Conservation (phyloP, 495 filamentous ascomycete species). For the Lophiostoma macrostomum region DNA sequence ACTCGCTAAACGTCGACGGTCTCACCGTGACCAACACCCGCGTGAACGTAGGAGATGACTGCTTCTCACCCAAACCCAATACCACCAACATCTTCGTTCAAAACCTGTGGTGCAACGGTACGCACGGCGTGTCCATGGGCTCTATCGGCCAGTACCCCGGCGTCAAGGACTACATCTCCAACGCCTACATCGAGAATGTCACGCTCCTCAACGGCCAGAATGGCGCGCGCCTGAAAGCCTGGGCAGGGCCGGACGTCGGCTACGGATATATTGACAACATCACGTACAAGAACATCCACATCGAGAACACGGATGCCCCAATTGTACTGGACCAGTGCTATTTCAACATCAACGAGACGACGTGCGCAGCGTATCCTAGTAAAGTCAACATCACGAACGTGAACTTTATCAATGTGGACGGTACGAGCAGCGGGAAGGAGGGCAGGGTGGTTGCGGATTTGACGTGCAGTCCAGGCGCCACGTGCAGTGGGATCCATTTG, state of each 20-base stretch:
- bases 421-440: slow-evolving; percentile 52
- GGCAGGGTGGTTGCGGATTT: slow-evolving; percentile 51
- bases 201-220: slow-evolving; percentile 64
- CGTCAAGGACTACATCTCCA: slow-evolving; percentile 59
- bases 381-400: slow-evolving; percentile 57
- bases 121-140: slow-evolving; percentile 68
- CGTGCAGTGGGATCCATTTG: slow-evolving; percentile 51
- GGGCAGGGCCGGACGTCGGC: slow-evolving; percentile 61
- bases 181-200: slow-evolving; percentile 62
- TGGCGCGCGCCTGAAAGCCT: slow-evolving; percentile 70
- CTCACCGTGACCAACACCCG: slow-evolving; percentile 66
- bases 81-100: slow-evolving; percentile 69
- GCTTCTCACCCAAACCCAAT: slow-evolving; percentile 74
- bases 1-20: slow-evolving; percentile 60
- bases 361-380: slow-evolving; percentile 58
- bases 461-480: slow-evolving; percentile 54
- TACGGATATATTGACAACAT: slow-evolving; percentile 53
- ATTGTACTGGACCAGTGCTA: slow-evolving; percentile 67
- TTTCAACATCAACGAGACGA: slow-evolving; percentile 59
- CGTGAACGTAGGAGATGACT: slow-evolving; percentile 70
- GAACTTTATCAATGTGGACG: slow-evolving; percentile 37
- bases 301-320: slow-evolving; percentile 60
- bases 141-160: slow-evolving; percentile 65
- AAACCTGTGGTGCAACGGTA: slow-evolving; percentile 67
- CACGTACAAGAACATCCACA: slow-evolving; percentile 56